A percentile compares a stretch with the other conserved stretches of the same genome.
Evolutionary conservation across 208 protist genomes (phyloP).

Genomic region (Angomonas deanei): DNA sequence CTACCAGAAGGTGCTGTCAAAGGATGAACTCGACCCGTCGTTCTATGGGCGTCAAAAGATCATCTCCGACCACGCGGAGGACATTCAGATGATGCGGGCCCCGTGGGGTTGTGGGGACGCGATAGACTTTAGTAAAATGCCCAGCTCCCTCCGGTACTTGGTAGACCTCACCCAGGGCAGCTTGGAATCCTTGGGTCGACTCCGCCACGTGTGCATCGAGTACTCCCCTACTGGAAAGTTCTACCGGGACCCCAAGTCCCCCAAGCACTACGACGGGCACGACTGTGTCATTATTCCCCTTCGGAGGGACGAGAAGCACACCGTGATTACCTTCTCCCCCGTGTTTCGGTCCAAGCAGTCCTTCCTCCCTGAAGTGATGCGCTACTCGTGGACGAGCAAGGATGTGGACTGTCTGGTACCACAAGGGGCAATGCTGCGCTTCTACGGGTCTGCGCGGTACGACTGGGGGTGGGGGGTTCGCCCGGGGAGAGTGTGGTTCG

Average conservation of each 20-base stretch:
- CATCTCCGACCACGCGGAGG: constrained; percentile 80
- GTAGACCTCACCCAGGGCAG: constrained; percentile 29
- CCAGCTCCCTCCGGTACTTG: constrained; percentile 58
- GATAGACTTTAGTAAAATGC: constrained; percentile 54
- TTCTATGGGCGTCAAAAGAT: constrained; percentile 41
- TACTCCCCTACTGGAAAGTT: constrained; percentile 74
- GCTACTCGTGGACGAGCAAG: constrained; percentile 70
- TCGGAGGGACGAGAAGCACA: constrained; percentile 38
- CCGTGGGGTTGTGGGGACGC: constrained; percentile 78
- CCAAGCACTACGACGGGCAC: constrained; percentile 79
- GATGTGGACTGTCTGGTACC: constrained; percentile 73
- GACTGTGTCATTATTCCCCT: constrained; percentile 87
- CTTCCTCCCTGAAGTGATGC: constrained; percentile 45
- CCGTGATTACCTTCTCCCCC: constrained; percentile 72
- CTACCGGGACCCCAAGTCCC: constrained; percentile 45
- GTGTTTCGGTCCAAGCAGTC: constrained; percentile 56
- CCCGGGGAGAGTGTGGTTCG: constrained; percentile 61
- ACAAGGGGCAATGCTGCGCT: constrained; percentile 51
- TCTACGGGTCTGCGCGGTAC: constrained; percentile 72
- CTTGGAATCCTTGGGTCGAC: constrained; percentile 50
- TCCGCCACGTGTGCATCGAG: constrained; percentile 85
- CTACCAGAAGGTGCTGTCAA: background rate
- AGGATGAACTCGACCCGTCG: constrained; percentile 3
- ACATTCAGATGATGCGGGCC: constrained; percentile 76
- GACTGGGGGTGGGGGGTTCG: constrained; percentile 84